Percentiles rank a stretch among this genome's conserved stretches.
Evolutionary conservation across 768 basidiomycete species (phyloP).

Genomic region (Mycena venus): DNA sequence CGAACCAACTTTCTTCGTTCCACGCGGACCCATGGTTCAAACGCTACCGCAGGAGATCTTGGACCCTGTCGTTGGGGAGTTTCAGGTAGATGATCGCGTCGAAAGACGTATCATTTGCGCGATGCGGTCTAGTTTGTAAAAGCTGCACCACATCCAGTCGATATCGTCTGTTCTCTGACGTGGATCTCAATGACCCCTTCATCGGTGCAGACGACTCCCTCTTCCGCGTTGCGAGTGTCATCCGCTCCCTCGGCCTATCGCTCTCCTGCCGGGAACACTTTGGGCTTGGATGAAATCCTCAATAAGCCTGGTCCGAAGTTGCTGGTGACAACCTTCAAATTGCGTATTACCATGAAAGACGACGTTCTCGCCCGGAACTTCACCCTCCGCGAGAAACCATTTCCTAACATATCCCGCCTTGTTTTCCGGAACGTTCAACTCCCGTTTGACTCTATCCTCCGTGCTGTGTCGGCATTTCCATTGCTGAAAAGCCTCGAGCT

Average conservation of each 20-base stretch:
- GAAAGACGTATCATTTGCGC: not conserved
- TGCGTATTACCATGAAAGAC: not conserved
- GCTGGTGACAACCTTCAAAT: not conserved
- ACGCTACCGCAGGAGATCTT: not conserved
- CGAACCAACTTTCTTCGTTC: too few relatives aligned
- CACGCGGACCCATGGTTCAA: too few relatives aligned
- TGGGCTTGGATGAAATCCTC: not conserved
- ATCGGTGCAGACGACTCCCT: not conserved
- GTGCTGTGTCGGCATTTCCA: not conserved
- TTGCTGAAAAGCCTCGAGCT: not conserved
- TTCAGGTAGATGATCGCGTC: not conserved
- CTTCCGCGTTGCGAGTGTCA: slow-evolving; percentile 1
- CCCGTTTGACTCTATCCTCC: not conserved
- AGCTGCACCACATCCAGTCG: slow-evolving; percentile 23
- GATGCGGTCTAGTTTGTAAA: not conserved
- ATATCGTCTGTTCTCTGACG: slow-evolving; percentile 23
- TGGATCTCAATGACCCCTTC: slow-evolving; percentile 19
- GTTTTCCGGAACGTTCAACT: not conserved
- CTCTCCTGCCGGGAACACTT: not conserved
- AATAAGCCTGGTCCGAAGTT: not conserved
- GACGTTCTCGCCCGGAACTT: not conserved
- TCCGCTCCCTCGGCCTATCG: slow-evolving; percentile 1
- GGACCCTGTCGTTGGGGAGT: not conserved
- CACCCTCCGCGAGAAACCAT: not conserved
- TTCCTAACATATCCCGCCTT: not conserved